These are phyloP conservation scores for Candida stauntonica DNA, from an alignment of 805 yeast genomes.

Conservation along the genomic window DNA sequence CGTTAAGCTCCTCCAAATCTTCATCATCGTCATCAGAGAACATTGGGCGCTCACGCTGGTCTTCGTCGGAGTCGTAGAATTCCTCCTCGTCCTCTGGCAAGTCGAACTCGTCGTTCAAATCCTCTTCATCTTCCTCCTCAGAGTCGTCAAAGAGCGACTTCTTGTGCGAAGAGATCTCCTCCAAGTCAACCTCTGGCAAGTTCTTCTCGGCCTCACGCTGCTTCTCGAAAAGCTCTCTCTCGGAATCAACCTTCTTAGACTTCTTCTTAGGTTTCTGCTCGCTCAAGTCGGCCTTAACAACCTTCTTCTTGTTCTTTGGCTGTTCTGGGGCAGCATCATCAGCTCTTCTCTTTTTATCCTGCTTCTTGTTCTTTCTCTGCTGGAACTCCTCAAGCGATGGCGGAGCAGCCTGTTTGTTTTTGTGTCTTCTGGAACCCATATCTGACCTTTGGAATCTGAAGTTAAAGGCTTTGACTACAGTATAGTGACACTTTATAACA, in stretches of 20 bases:
- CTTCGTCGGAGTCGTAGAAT: slow-evolving; percentile 27
- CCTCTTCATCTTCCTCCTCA: slow-evolving; percentile 33
- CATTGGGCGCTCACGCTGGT: slow-evolving; percentile 25
- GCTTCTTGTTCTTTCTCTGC: slow-evolving; percentile 36
- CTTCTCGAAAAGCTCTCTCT: slow-evolving; percentile 23
- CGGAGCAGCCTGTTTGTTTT: slow-evolving; percentile 90
- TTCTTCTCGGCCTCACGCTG: slow-evolving; percentile 39
- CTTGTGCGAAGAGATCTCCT: slow-evolving; percentile 64
- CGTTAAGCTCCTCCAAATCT: slow-evolving; percentile 68
- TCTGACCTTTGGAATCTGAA: too few species aligned
- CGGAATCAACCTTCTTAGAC: slow-evolving; percentile 24
- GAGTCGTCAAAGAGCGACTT: slow-evolving; percentile 70
- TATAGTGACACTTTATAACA: too few species aligned
- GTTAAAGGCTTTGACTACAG: too few species aligned
- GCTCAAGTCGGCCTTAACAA: slow-evolving; percentile 9
- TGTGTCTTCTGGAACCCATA: slow-evolving; percentile 88
- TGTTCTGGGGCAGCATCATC: slow-evolving; percentile 28
- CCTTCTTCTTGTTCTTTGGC: slow-evolving; percentile 25
- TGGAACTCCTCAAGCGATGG: slow-evolving; percentile 83
- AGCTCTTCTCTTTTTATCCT: slow-evolving; percentile 33
- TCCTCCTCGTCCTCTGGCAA: slow-evolving; percentile 45
- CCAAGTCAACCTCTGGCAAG: slow-evolving; percentile 62
- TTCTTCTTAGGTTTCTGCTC: slow-evolving; percentile 17
- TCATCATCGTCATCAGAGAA: slow-evolving; percentile 44
- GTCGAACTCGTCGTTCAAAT: slow-evolving; percentile 47